These are phyloP conservation scores for Nematodospora valgi DNA, from an alignment of 805 yeast genomes.

Conservation along the genomic window DNA sequence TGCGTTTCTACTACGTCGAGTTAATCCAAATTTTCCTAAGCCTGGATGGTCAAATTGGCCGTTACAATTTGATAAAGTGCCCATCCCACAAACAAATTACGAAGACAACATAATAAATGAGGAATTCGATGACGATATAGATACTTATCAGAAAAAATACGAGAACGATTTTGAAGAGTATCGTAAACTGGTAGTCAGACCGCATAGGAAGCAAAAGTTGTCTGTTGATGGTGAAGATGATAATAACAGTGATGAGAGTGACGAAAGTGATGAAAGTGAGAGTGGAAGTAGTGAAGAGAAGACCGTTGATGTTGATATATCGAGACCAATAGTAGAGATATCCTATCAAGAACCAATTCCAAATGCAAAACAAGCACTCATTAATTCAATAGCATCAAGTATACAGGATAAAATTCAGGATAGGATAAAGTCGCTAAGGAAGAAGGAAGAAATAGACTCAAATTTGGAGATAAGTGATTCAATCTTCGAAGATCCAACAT, in stretches of 20 bases:
- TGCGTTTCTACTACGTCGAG: conserved; percentile 41
- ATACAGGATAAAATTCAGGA: conserved; percentile 15
- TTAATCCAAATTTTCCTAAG: conserved; percentile 34
- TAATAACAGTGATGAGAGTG: conserved; percentile 1
- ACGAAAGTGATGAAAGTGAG: conserved; percentile 2
- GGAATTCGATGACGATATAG: conserved; percentile 9
- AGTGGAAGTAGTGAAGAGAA: conserved; percentile 5
- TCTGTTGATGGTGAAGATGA: conserved; percentile 10
- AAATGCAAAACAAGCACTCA: conserved; percentile 18
- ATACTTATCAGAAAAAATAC: conserved; percentile 7
- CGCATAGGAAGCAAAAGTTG: neutral
- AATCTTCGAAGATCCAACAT: conserved; percentile 1
- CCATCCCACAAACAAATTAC: conserved; percentile 32
- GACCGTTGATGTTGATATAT: conserved; percentile 1
- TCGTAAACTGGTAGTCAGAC: neutral
- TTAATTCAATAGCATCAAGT: conserved; percentile 19
- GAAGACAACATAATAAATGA: conserved; percentile 13
- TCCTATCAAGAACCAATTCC: conserved; percentile 10
- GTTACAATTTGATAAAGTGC: conserved; percentile 26
- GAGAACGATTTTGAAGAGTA: neutral
- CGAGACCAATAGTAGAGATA: conserved; percentile 7
- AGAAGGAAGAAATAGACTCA: neutral
- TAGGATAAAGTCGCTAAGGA: conserved; percentile 2
- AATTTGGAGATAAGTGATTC: conserved; percentile 1
- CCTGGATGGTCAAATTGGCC: conserved; percentile 64